Percentiles rank a stretch among this genome's conserved stretches.
Conservation (phyloP, 208 protist species). For the Trypanosoma vivax region DNA sequence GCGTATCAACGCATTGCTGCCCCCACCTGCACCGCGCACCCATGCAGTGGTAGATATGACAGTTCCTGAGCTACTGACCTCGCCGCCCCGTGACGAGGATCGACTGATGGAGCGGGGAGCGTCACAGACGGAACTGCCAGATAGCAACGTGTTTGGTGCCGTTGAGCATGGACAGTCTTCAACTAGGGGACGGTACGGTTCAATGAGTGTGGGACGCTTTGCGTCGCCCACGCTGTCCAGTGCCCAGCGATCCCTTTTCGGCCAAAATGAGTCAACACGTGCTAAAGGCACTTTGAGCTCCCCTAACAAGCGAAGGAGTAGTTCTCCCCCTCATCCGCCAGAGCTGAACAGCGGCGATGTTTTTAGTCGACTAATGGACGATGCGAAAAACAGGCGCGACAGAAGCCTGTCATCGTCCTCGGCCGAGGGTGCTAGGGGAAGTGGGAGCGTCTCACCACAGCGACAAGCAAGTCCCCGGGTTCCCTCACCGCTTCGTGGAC, state of each 20-base stretch:
- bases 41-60: no score
- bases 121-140: no score
- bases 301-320: not conserved
- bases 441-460: not conserved
- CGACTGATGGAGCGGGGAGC: no score
- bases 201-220: not conserved
- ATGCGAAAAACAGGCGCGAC: conserved; percentile 10
- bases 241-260: not conserved
- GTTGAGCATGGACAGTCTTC: not conserved
- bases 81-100: no score
- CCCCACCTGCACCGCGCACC: no score
- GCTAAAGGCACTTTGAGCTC: not conserved
- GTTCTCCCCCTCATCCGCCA: no score
- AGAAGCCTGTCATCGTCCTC: not conserved
- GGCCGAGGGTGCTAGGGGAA: not conserved
- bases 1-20: no score
- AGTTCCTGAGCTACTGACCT: no score
- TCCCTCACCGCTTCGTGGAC: not conserved
- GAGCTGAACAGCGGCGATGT: conserved; percentile 6
- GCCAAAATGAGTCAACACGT: not conserved
- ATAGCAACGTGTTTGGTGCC: no score
- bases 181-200: not conserved
- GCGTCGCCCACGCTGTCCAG: conserved; percentile 19
- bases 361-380: conserved; percentile 19
- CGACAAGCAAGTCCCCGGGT: not conserved